Evolutionary conservation across 2,329 filamentous ascomycete genomes (phyloP).

Genomic region (Zymoseptoria tritici): DNA sequence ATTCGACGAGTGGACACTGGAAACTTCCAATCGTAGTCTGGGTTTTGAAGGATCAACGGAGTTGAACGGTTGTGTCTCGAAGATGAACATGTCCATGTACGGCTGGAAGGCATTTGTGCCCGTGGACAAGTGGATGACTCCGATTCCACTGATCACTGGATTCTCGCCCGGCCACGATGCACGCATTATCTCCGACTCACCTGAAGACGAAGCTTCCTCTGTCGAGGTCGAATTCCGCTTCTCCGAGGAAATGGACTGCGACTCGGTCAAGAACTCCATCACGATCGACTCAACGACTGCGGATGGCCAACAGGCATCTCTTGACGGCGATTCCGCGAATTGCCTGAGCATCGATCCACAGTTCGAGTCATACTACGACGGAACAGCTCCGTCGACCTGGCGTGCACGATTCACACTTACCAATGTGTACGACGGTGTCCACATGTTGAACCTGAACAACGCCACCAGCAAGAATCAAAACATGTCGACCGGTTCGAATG

Average conservation of each 20-base stretch:
- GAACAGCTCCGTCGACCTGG: slow-evolving; percentile 50
- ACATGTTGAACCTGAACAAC: slow-evolving; percentile 52
- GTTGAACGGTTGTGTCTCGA: slow-evolving; percentile 49
- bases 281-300: slow-evolving; percentile 48
- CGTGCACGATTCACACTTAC: slow-evolving; percentile 45
- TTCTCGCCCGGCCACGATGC: slow-evolving; percentile 56
- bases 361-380: slow-evolving; percentile 37
- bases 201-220: slow-evolving; percentile 26
- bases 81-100: slow-evolving; percentile 47
- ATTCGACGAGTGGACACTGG: slow-evolving; percentile 50
- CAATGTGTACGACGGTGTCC: slow-evolving; percentile 54
- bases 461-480: slow-evolving; percentile 38
- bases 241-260: slow-evolving; percentile 55
- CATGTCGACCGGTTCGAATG: slow-evolving; percentile 44
- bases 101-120: slow-evolving; percentile 56
- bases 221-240: slow-evolving; percentile 51
- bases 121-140: slow-evolving; percentile 41
- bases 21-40: slow-evolving; percentile 39
- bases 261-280: slow-evolving; percentile 45
- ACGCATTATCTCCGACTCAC: slow-evolving; percentile 45
- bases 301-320: slow-evolving; percentile 34
- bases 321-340: slow-evolving; percentile 39
- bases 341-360: slow-evolving; percentile 38
- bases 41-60: slow-evolving; percentile 42
- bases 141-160: slow-evolving; percentile 52